Percentiles rank a stretch among this genome's conserved stretches.
Conservation (phyloP, 1,284 basidiomycete species). For the Ganoderma lucidum region DNA sequence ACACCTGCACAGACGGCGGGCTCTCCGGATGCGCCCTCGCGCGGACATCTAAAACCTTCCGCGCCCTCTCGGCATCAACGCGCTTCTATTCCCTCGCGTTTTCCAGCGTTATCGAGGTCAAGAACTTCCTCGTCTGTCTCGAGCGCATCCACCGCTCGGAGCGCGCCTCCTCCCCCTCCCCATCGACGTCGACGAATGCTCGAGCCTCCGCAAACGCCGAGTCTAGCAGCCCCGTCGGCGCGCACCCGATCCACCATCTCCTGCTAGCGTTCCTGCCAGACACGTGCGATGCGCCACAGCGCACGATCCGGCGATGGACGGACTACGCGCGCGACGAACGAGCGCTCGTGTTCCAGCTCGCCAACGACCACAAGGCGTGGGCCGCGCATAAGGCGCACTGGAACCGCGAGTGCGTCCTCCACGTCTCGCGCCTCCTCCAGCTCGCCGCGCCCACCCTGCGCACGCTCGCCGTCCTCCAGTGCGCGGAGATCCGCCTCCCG, state of each 20-base stretch:
- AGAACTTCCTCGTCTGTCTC: slow-evolving; percentile 28
- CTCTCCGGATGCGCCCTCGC: slow-evolving; percentile 27
- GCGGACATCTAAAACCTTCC: slow-evolving; percentile 21
- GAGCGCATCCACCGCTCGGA: slow-evolving; percentile 24
- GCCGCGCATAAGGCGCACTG: slow-evolving; percentile 24
- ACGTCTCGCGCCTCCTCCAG: slow-evolving; percentile 30
- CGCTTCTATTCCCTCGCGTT: slow-evolving; percentile 28
- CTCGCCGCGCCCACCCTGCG: slow-evolving; percentile 25
- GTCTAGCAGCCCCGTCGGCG: not conserved
- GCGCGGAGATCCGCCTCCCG: slow-evolving; percentile 28
- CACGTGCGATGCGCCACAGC: slow-evolving; percentile 31
- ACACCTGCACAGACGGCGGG: slow-evolving; percentile 30
- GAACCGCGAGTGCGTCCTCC: slow-evolving; percentile 28
- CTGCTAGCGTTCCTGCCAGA: slow-evolving; percentile 27
- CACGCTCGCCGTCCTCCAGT: slow-evolving; percentile 29
- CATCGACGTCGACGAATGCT: not conserved
- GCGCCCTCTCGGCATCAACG: slow-evolving; percentile 14
- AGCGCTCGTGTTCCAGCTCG: slow-evolving; percentile 26
- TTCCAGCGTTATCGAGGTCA: slow-evolving; percentile 22
- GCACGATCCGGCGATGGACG: slow-evolving; percentile 26
- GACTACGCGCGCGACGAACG: slow-evolving; percentile 31
- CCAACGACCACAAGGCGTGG: slow-evolving; percentile 27
- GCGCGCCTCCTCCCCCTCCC: too few relatives aligned
- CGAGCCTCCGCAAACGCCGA: not conserved
- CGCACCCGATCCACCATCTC: slow-evolving; percentile 24